phyloP scores from a whole-genome alignment of 805 yeast species.

The Saccharomycopsis fibuligera region DNA sequence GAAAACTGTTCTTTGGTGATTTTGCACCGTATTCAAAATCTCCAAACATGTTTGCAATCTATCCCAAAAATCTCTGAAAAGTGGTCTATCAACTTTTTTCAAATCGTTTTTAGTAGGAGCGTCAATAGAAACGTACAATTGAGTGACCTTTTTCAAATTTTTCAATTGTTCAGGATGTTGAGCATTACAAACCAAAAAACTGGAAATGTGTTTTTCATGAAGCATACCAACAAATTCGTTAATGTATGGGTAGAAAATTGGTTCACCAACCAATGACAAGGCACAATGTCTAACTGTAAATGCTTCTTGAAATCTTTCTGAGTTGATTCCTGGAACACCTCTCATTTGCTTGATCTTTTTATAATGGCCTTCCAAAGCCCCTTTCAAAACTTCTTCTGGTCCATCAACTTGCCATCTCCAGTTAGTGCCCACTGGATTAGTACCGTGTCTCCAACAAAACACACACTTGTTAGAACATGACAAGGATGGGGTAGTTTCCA shows the following conservation, averaged over 20 bases:
- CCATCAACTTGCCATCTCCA: conserved; percentile 97
- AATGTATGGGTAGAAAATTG: conserved; percentile 88
- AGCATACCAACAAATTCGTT: conserved; percentile 76
- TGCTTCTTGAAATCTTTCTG: conserved; percentile 86
- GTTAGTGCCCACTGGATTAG: conserved; percentile 91
- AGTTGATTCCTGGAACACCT: conserved; percentile 91
- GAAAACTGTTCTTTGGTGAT: conserved; percentile 85
- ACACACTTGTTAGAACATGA: conserved; percentile 95
- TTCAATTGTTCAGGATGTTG: conserved; percentile 87
- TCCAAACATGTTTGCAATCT: conserved; percentile 75
- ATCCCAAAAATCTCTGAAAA: conserved; percentile 90
- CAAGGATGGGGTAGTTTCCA: conserved; percentile 92
- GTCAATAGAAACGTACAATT: conserved; percentile 86
- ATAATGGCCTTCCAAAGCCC: conserved; percentile 86
- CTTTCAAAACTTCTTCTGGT: conserved; percentile 76
- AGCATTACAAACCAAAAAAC: conserved; percentile 90
- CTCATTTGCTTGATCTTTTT: conserved; percentile 89
- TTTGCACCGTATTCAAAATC: conserved; percentile 63
- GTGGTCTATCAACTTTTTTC: conserved; percentile 81
- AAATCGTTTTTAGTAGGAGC: conserved; percentile 82
- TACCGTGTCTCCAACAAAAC: conserved; percentile 96
- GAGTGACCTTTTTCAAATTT: conserved; percentile 71
- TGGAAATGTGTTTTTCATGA: conserved; percentile 73
- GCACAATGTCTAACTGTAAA: conserved; percentile 89
- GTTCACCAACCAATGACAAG: conserved; percentile 87